Conservation (phyloP, 2,329 filamentous ascomycete species). For the Venturiaceae sp. region DNA sequence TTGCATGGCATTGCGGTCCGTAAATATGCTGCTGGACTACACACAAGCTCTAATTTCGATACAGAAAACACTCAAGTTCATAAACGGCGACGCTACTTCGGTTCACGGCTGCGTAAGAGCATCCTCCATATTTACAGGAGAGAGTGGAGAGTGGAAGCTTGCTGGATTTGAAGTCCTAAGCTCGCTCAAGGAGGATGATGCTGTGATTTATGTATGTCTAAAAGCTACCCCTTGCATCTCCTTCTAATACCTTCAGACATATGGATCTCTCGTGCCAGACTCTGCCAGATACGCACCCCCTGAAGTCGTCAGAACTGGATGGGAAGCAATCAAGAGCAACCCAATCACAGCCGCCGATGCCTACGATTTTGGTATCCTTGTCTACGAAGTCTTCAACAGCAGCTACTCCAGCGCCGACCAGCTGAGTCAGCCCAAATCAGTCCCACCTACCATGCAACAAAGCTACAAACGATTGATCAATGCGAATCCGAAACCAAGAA, state of each 20-base stretch:
- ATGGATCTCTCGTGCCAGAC: slow-evolving; percentile 80
- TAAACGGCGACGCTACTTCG: slow-evolving; percentile 86
- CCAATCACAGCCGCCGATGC: slow-evolving; percentile 77
- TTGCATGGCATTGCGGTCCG: slow-evolving; percentile 72
- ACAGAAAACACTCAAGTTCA: slow-evolving; percentile 85
- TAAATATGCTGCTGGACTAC: slow-evolving; percentile 6
- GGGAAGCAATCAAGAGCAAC: slow-evolving; percentile 79
- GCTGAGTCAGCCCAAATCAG: slow-evolving; percentile 72
- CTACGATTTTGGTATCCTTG: slow-evolving; percentile 73
- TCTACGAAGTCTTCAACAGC: slow-evolving; percentile 90
- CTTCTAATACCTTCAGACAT: slow-evolving; percentile 47
- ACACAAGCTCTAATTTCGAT: not conserved
- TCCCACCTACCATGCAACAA: slow-evolving; percentile 80
- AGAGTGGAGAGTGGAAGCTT: slow-evolving; percentile 96
- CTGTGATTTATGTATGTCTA: slow-evolving; percentile 66
- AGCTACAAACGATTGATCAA: slow-evolving; percentile 87
- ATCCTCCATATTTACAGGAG: slow-evolving; percentile 82
- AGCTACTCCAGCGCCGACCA: slow-evolving; percentile 68
- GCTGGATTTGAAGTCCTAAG: slow-evolving; percentile 90
- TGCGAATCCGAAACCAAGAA: slow-evolving; percentile 76
- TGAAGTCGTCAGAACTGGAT: slow-evolving; percentile 77
- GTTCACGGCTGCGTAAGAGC: slow-evolving; percentile 82
- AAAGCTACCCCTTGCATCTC: not conserved
- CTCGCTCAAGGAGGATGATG: slow-evolving; percentile 92
- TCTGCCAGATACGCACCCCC: slow-evolving; percentile 76